Base-by-base conservation (phyloP, 2,329 filamentous ascomycete genomes). In the Celoporthe dispersa region DNA sequence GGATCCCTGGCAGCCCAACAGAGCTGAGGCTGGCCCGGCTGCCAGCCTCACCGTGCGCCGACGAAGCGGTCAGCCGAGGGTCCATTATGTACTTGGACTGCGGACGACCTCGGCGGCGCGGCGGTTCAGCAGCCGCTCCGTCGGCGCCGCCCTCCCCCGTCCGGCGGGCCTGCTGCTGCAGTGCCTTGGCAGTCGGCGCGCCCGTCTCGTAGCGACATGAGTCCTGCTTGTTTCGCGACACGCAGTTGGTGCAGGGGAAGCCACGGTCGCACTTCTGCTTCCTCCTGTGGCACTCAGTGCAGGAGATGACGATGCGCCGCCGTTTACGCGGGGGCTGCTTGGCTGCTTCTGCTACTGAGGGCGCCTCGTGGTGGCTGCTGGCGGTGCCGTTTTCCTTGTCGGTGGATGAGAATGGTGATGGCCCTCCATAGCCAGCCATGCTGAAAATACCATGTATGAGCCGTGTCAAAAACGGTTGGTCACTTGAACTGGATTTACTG, bases 181-280 rank as follows among this genome's bases (percentile, higher is more conserved):
- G 35, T 63, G 80, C 78, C 70, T 81, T 82, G 64, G 80, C 77
- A 35, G 82, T 81, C 4, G 84, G 83, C 5, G 83, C 81, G 41
- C 82, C 82, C 11, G 83, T 85, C 77, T 90, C 87, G 75, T 90
- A 90, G 31, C 81, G 81, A 75, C 88, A 90, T n/a, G 81, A 79
- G 2, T 81, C 79, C 73, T 86, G 82, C 76, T 88, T 89, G 74
- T 85, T 86, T 66, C 88, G 83, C 66, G 85, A 84, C 41, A 84
- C 80, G 77, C 88, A 90, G 76, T 89, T 89, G 62, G 84, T 83
- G 77, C 88, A 90, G 2, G 88, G 88, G 71, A 85, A 80, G 71
- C 85, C 83, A 70, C 88, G 84, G 75, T 90, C 87, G 77, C 88
- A 90, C 84, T 88, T 88, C 76, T 89, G 87, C 76, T 91, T 91